Base-by-base conservation (phyloP, 192 early-diverging fungal species). In the Chytriomyces confervae region DNA sequence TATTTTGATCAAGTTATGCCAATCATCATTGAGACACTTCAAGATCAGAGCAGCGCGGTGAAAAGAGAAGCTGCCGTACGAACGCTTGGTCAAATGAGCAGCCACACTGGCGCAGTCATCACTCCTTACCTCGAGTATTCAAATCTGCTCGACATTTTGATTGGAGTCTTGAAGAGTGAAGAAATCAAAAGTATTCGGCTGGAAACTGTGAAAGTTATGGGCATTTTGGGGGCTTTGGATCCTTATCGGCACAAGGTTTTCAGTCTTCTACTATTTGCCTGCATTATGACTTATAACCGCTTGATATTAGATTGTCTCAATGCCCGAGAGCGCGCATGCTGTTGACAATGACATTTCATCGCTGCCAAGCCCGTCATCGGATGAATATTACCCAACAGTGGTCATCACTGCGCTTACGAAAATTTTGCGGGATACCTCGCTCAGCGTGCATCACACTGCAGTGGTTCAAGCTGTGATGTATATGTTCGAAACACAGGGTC, bases 211-310 rank as follows among this genome's bases (percentile, higher is more conserved):
- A 95, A 96, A 65, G 86, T 95, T 16, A 90, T 98, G 69, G 97
- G 97, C 66, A 95, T 95, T 24, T 86, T 98, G 4, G 97, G 97
- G 29, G 97, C 97, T 16, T 83, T 98, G 11, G 97, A 98, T 88
- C 96, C 97, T 23, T 95, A 96, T 83, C 86, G 79, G 69, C 89
- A 91, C 80, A 89, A 89, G 84, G 84, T 87, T 29, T 27, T 9
- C 23, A 7, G 20, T 65, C 27, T 69, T 7, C 2, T 9, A 75
- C 7, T 76, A 13, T 70, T 61, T 49, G 7, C 69, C 5, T 60
- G 7, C 3, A 29, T 20, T 5, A 49, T 27, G 72, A 57, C 53
- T 48, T 51, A 46, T 45, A 50, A 24, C n/a, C 77, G 63, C 49
- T 51, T 8, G 36, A 16, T 78, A 47, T 50, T 65, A 85, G 81